Evolutionary conservation across 148 eudicot genomes (phyloP).

Genomic region (Polygonum maritimum): DNA sequence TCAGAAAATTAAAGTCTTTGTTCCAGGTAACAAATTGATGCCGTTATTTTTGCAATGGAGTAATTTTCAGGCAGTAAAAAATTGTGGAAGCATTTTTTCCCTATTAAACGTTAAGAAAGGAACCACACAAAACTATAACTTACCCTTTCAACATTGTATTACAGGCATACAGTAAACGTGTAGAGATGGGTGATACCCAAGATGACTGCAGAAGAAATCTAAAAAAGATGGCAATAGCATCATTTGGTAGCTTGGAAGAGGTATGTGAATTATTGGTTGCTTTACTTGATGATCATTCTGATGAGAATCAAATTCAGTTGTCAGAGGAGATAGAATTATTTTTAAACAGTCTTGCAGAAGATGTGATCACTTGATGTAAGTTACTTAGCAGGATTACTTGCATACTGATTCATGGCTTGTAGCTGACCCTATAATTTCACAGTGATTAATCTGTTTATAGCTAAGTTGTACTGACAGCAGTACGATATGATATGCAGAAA

Average conservation of each 20-base stretch:
- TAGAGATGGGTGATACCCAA: conserved; percentile 26
- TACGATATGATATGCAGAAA: not conserved
- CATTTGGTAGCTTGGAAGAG: conserved; percentile 36
- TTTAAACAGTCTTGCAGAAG: conserved; percentile 32
- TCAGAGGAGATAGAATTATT: conserved; percentile 64
- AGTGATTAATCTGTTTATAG: not conserved
- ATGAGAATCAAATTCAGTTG: conserved; percentile 20
- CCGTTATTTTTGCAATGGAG: not conserved
- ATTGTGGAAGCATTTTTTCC: no score
- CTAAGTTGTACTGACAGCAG: not conserved
- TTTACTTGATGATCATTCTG: conserved; percentile 16
- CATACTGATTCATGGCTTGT: not conserved
- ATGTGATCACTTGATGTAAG: conserved; percentile 12
- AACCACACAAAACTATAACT: not conserved
- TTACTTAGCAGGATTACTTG: not conserved
- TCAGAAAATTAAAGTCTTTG: conserved; percentile 36
- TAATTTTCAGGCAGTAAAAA: not conserved
- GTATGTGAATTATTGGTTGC: conserved; percentile 42
- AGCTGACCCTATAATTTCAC: not conserved
- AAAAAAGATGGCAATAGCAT: conserved; percentile 20
- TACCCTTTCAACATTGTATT: not conserved
- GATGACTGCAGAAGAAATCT: conserved; percentile 29
- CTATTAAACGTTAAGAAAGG: not conserved
- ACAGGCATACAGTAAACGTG: conserved; percentile 56
- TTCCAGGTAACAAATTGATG: conserved; percentile 52